Evolutionary conservation across 2,329 filamentous ascomycete species (phyloP).

Genomic region (Hymenoscyphus fructigenus): DNA sequence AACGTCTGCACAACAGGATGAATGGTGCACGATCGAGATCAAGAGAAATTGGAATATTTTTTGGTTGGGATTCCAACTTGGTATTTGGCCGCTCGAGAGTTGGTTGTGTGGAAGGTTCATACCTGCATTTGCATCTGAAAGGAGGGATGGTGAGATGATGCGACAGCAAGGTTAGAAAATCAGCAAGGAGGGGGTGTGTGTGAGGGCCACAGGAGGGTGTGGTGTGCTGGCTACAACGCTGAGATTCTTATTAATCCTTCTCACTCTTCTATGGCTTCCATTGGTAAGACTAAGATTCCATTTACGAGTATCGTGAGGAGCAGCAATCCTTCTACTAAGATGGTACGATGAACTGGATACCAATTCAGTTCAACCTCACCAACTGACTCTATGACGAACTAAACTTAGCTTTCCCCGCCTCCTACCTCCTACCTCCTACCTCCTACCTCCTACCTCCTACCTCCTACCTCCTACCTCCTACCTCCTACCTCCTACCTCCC

Average conservation of each 20-base stretch:
- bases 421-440: no score
- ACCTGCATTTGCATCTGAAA: background rate
- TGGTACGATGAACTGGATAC: background rate
- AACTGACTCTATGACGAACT: background rate
- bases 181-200: background rate
- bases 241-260: background rate
- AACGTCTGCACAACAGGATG: background rate
- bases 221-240: background rate
- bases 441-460: no score
- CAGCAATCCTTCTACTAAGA: background rate
- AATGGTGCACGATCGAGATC: no score
- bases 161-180: background rate
- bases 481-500: no score
- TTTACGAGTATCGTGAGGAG: no score
- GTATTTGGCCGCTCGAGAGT: background rate
- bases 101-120: background rate
- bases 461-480: no score
- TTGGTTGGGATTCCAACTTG: background rate
- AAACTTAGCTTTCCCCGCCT: background rate
- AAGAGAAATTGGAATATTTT: background rate
- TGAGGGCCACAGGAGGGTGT: background rate
- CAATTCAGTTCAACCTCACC: no score
- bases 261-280: no score
- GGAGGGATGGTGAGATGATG: background rate
- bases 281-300: no score